phyloP scores from a whole-genome alignment of 768 basidiomycete genomes.

The Punctularia strigosozonata region DNA sequence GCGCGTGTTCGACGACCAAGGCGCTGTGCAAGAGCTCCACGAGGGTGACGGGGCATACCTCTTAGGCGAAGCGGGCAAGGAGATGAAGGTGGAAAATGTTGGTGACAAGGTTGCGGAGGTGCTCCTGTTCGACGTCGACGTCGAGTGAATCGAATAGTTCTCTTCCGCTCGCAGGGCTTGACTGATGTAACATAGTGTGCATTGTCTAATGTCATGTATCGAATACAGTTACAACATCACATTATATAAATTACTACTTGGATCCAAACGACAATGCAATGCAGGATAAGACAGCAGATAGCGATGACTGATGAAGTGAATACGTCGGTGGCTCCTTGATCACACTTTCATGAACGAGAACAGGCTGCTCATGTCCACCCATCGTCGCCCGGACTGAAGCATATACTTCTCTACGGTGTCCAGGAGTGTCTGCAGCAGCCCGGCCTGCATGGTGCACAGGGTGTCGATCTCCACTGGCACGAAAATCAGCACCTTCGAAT shows the following conservation, averaged over 20 bases:
- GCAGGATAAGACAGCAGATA: no score
- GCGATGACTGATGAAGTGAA: no score
- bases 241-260: no score
- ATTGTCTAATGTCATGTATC: no score
- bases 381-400: slow-evolving; percentile 79
- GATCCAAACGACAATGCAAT: no score
- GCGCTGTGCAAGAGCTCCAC: slow-evolving; percentile 39
- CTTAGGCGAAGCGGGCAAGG: slow-evolving; percentile 30
- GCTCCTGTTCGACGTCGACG: slow-evolving; percentile 67
- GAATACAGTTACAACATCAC: no score
- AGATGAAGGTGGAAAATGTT: slow-evolving; percentile 43
- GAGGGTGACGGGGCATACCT: slow-evolving; percentile 90
- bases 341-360: slow-evolving; percentile 76
- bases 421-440: slow-evolving; percentile 39
- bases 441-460: slow-evolving; percentile 36
- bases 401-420: slow-evolving; percentile 66
- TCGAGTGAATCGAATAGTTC: no score
- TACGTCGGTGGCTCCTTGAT: no score
- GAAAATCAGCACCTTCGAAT: no score
- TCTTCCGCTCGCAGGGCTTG: no score
- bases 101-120: slow-evolving; percentile 63
- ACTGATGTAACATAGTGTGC: no score
- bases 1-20: slow-evolving; percentile 30
- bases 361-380: slow-evolving; percentile 70
- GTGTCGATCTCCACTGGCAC: slow-evolving; percentile 41